Evolutionary conservation across 768 basidiomycete genomes (phyloP).

Genomic region (Mycena crocata): DNA sequence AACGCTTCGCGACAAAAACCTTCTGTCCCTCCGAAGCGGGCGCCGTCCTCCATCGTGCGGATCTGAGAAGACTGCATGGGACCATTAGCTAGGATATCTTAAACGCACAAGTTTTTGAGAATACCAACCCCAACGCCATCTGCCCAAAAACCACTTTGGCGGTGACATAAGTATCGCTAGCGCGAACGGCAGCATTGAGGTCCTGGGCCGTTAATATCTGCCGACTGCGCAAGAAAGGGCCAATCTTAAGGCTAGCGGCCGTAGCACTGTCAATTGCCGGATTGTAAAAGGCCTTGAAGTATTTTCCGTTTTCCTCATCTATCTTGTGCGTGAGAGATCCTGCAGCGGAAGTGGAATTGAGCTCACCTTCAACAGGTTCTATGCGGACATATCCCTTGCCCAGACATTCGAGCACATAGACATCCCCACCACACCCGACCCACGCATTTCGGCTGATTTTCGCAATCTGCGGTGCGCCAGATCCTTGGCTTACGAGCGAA

Average conservation of each 20-base stretch:
- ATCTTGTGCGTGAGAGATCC: slow-evolving; percentile 8
- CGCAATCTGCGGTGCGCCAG: slow-evolving; percentile 65
- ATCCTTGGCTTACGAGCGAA: slow-evolving; percentile 59
- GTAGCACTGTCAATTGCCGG: slow-evolving; percentile 62
- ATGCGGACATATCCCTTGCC: slow-evolving; percentile 77
- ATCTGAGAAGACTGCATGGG: slow-evolving; percentile 64
- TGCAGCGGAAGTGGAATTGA: not conserved
- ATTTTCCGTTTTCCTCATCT: slow-evolving; percentile 43
- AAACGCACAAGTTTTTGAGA: not conserved
- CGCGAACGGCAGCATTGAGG: slow-evolving; percentile 71
- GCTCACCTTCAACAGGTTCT: slow-evolving; percentile 53
- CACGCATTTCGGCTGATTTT: slow-evolving; percentile 73
- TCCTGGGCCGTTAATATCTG: slow-evolving; percentile 64
- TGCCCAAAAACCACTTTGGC: slow-evolving; percentile 66
- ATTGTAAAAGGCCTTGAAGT: slow-evolving; percentile 66
- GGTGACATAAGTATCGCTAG: slow-evolving; percentile 74
- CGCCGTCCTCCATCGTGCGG: slow-evolving; percentile 72
- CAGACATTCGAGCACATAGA: slow-evolving; percentile 82
- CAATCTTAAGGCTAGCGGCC: slow-evolving; percentile 56
- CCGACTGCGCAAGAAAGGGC: slow-evolving; percentile 66
- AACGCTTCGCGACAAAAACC: slow-evolving; percentile 64
- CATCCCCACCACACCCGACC: slow-evolving; percentile 81
- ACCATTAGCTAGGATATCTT: not conserved
- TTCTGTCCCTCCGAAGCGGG: slow-evolving; percentile 75
- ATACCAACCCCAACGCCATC: slow-evolving; percentile 61